A percentile compares a stretch with the other conserved stretches of the same genome.
These are phyloP conservation scores for Melastoma malabathricum DNA, from an alignment of 345 rosid species.

Conservation along the genomic window DNA sequence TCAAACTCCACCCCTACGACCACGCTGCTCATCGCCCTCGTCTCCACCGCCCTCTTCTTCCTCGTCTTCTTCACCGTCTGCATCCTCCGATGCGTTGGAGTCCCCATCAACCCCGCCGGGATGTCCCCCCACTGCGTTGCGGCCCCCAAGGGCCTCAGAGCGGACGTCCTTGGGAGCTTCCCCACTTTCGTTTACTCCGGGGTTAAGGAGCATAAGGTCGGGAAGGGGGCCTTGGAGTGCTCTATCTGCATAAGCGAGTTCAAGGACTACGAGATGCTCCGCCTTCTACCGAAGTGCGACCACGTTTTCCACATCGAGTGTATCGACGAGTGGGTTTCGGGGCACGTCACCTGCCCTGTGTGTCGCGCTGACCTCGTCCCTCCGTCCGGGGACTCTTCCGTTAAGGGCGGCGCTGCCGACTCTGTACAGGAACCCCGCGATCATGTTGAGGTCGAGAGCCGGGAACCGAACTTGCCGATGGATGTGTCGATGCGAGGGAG, in stretches of 20 bases:
- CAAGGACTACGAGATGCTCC: constrained; percentile 77
- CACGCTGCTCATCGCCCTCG: constrained; percentile 53
- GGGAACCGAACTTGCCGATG: not conserved
- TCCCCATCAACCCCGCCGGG: no score
- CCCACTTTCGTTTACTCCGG: constrained; percentile 63
- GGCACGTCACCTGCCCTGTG: constrained; percentile 83
- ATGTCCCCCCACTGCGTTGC: constrained; percentile 3
- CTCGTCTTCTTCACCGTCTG: constrained; percentile 71
- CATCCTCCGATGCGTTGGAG: constrained; percentile 53
- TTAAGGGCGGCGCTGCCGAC: not conserved
- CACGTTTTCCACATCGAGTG: constrained; percentile 87
- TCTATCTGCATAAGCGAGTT: constrained; percentile 76
- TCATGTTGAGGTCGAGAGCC: not conserved
- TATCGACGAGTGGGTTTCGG: constrained; percentile 67
- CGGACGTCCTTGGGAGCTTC: constrained; percentile 34
- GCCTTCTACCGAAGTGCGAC: constrained; percentile 71
- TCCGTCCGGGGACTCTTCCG: constrained; percentile 17
- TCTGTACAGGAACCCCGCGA: constrained; percentile 3
- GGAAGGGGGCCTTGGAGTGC: constrained; percentile 65
- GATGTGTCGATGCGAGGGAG: not conserved
- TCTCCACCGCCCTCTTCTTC: constrained; percentile 45
- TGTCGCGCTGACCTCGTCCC: constrained; percentile 61
- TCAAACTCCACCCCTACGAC: constrained; percentile 43
- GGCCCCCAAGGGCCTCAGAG: constrained; percentile 28
- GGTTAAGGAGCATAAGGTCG: constrained; percentile 58